phyloP scores from a whole-genome alignment of 495 filamentous ascomycete species.

The Aspergillus sparsus region DNA sequence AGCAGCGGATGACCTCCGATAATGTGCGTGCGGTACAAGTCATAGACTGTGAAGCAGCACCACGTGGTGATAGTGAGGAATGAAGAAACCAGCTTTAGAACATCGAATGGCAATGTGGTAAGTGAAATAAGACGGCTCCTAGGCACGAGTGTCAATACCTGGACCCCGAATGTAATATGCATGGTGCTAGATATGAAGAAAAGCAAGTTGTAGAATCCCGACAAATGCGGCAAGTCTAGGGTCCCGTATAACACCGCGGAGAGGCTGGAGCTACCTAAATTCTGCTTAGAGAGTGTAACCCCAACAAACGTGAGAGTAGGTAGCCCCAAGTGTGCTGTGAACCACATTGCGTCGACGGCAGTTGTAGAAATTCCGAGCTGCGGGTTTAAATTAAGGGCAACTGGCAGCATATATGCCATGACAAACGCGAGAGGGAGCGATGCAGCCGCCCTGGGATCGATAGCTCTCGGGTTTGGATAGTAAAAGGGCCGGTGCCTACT shows the following conservation, averaged over 20 bases:
- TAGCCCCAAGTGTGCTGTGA: not conserved
- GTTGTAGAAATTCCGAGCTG: not conserved
- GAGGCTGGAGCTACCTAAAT: not conserved
- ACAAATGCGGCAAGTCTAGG: not conserved
- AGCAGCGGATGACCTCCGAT: not conserved
- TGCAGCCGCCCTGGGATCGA: not conserved
- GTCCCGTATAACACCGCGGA: not conserved
- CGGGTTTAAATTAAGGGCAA: not conserved
- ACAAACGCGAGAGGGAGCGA: not conserved
- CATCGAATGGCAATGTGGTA: not conserved
- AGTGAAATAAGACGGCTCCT: too few species aligned
- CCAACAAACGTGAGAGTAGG: not conserved
- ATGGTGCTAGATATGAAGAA: not conserved
- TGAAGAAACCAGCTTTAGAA: not conserved
- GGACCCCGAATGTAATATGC: not conserved
- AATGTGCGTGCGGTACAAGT: not conserved
- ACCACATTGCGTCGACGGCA: not conserved
- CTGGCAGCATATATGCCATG: not conserved
- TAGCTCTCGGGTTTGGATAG: slow-evolving; percentile 15
- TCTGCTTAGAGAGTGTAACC: not conserved
- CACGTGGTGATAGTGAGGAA: not conserved
- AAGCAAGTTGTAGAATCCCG: not conserved
- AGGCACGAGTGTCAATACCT: not conserved
- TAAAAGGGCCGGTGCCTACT: slow-evolving; percentile 13
- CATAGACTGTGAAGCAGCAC: not conserved